These are phyloP conservation scores for Neurospora sp. DNA, from an alignment of 495 filamentous ascomycete species.

Conservation along the genomic window DNA sequence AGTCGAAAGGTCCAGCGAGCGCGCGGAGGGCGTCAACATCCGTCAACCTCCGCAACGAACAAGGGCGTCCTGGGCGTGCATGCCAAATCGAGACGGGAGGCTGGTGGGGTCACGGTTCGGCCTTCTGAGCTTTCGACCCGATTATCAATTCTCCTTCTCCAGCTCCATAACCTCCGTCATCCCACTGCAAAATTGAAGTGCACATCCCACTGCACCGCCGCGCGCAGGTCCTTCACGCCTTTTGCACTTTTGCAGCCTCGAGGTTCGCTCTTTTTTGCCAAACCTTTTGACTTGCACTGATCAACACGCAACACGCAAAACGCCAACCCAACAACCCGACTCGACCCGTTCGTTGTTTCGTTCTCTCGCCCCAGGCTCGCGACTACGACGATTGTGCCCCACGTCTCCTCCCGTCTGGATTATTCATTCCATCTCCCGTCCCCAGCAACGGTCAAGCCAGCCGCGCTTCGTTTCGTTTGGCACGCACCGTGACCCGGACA, in stretches of 20 bases:
- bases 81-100: conserved; percentile 22
- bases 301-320: not conserved
- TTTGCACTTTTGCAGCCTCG: not conserved
- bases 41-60: not conserved
- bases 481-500: not conserved
- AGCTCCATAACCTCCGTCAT: conserved; percentile 22
- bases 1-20: not conserved
- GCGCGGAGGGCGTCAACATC: not conserved
- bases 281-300: not conserved
- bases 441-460: not conserved
- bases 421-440: not conserved
- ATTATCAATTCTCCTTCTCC: conserved; percentile 23
- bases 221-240: not conserved
- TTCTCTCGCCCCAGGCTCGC: not conserved
- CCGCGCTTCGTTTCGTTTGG: not conserved
- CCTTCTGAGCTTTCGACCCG: conserved; percentile 28
- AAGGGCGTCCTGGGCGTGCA: not conserved
- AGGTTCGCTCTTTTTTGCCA: not conserved
- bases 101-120: conserved; percentile 25
- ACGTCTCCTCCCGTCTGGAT: not conserved
- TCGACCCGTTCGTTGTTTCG: not conserved
- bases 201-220: not conserved
- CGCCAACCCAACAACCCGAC: not conserved
- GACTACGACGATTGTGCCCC: not conserved
- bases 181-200: conserved; percentile 6